phyloP scores from a whole-genome alignment of 345 rosid species.

The Gossypium herbaceum region DNA sequence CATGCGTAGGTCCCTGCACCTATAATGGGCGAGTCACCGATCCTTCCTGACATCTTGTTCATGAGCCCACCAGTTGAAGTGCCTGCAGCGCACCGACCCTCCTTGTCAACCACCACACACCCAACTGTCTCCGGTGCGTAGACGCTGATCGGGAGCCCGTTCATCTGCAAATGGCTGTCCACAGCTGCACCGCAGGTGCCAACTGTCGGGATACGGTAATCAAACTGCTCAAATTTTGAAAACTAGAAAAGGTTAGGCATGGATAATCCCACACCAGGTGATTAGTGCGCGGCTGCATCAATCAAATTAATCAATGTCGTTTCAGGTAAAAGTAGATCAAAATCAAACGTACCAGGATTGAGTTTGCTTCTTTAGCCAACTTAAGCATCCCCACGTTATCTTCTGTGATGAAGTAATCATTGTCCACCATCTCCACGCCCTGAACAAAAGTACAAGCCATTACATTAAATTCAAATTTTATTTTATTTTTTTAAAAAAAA shows the following conservation, averaged over 20 bases:
- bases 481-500: background rate
- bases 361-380: constrained; percentile 82
- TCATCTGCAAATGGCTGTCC: constrained; percentile 61
- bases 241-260: background rate
- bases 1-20: constrained; percentile 91
- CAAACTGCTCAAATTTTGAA: constrained; percentile 44
- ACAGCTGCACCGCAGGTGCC: constrained; percentile 50
- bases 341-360: constrained; percentile 57
- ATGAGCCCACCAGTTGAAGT: constrained; percentile 93
- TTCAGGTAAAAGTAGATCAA: background rate
- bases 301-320: background rate
- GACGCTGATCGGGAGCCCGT: constrained; percentile 83
- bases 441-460: constrained; percentile 16
- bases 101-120: constrained; percentile 77
- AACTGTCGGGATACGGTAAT: constrained; percentile 59
- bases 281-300: background rate
- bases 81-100: constrained; percentile 90
- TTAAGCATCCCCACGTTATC: constrained; percentile 83
- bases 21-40: constrained; percentile 87
- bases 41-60: constrained; percentile 84
- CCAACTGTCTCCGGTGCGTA: constrained; percentile 96
- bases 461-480: background rate
- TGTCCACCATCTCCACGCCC: constrained; percentile 79
- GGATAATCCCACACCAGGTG: background rate
- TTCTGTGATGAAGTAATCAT: constrained; percentile 75